Percentiles rank a stretch among this genome's conserved stretches.
Evolutionary conservation across 1,284 basidiomycete species (phyloP).

Genomic region (Tetrapyrgos nigripes): DNA sequence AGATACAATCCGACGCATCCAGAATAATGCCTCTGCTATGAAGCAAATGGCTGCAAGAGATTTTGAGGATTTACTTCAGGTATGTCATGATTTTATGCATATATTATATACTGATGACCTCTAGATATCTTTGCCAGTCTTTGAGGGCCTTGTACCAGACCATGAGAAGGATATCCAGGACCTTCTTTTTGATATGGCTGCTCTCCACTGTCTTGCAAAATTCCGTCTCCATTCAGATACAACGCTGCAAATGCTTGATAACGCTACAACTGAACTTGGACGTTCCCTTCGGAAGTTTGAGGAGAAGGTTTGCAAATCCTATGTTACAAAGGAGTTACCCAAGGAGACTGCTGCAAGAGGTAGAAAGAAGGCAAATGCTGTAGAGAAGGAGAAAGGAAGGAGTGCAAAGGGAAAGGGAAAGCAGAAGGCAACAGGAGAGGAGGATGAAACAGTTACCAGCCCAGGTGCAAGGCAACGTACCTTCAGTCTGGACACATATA

Average conservation of each 20-base stretch:
- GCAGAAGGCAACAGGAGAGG: neutral
- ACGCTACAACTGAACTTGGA: neutral
- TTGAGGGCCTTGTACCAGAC: conserved; percentile 15
- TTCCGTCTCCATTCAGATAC: neutral
- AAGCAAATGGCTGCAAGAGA: conserved; percentile 28
- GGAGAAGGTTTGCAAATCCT: neutral
- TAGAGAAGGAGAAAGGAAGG: neutral
- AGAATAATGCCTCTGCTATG: conserved; percentile 24
- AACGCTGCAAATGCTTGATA: neutral
- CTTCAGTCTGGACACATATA: neutral
- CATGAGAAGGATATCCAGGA: neutral
- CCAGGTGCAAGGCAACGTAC: neutral
- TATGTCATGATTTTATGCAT: neutral
- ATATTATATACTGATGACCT: neutral
- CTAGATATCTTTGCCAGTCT: conserved; percentile 10
- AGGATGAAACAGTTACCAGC: neutral
- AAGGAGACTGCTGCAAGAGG: neutral
- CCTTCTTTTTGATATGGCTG: neutral
- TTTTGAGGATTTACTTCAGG: conserved; percentile 29
- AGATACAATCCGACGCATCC: conserved; percentile 25
- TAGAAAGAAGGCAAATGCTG: neutral
- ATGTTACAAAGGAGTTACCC: neutral
- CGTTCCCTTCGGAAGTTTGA: neutral
- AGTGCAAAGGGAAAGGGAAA: neutral
- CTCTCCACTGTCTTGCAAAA: conserved; percentile 5